A percentile compares a stretch with the other conserved stretches of the same genome.
These are phyloP conservation scores for Lolium rigidum DNA, from an alignment of 176 grass and related monocot species.

Conservation along the genomic window DNA sequence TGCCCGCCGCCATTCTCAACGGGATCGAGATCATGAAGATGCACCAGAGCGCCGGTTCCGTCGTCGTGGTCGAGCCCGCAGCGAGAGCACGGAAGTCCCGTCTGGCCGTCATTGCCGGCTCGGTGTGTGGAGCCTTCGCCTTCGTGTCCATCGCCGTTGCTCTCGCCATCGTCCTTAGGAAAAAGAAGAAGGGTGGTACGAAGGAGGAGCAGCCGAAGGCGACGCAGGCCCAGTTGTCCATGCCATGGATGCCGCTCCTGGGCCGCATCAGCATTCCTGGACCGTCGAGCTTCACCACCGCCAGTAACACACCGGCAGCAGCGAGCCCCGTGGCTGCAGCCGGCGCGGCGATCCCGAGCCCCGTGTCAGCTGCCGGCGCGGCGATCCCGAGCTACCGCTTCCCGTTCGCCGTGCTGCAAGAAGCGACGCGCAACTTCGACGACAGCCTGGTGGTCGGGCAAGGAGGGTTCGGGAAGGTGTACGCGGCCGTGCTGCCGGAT, in stretches of 20 bases:
- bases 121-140: conserved; percentile 50
- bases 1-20: conserved; percentile 61
- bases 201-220: neutral
- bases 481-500: conserved; percentile 37
- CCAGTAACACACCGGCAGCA: neutral
- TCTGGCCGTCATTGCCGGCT: conserved; percentile 61
- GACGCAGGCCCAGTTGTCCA: conserved; percentile 17
- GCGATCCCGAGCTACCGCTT: conserved; percentile 32
- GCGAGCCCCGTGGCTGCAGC: neutral
- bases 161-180: conserved; percentile 29
- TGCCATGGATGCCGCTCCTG: conserved; percentile 49
- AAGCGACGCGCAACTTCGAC: conserved; percentile 49
- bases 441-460: conserved; percentile 38
- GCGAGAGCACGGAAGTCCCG: conserved; percentile 9
- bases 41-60: conserved; percentile 32
- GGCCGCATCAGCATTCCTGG: conserved; percentile 24
- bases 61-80: conserved; percentile 45
- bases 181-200: neutral
- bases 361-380: neutral
- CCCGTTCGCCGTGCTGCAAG: conserved; percentile 39
- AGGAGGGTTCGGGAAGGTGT: conserved; percentile 63
- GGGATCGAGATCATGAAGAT: conserved; percentile 85
- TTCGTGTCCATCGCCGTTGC: conserved; percentile 30
- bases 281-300: conserved; percentile 5
- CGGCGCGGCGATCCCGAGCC: neutral